Percentiles rank a stretch among this genome's conserved stretches.
These are phyloP conservation scores for Tylopilus plumbeoviolaceoides DNA, from an alignment of 768 basidiomycete genomes.

Conservation along the genomic window DNA sequence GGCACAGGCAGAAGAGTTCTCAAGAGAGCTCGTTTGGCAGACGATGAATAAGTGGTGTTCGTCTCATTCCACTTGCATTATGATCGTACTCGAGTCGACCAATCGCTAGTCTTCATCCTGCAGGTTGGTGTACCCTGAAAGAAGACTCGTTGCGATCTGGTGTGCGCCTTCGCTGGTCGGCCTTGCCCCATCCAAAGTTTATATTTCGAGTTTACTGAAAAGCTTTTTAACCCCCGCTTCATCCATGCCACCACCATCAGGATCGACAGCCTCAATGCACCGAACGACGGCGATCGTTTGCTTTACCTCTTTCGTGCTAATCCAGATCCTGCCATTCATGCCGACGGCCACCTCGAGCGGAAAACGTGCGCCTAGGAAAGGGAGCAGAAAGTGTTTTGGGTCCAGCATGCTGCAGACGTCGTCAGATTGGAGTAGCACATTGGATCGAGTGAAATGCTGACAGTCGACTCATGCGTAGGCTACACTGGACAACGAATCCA, in stretches of 20 bases:
- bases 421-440: slow-evolving; percentile 4
- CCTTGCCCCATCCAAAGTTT: not conserved
- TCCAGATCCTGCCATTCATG: slow-evolving; percentile 89
- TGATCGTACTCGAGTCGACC: slow-evolving; percentile 2
- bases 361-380: slow-evolving; percentile 73
- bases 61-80: not conserved
- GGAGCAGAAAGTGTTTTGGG: slow-evolving; percentile 77
- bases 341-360: slow-evolving; percentile 89
- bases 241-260: slow-evolving; percentile 64
- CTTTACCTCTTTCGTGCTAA: slow-evolving; percentile 67
- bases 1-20: slow-evolving; percentile 55
- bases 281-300: slow-evolving; percentile 73
- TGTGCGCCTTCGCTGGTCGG: not conserved
- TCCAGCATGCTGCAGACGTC: slow-evolving; percentile 59
- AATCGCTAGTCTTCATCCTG: not conserved
- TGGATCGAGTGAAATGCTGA: slow-evolving; percentile 36
- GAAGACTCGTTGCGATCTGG: not conserved
- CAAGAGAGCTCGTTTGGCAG: slow-evolving; percentile 63
- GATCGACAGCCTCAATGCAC: slow-evolving; percentile 80
- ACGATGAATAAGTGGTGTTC: slow-evolving; percentile 51
- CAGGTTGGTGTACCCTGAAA: not conserved
- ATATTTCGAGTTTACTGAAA: slow-evolving; percentile 44
- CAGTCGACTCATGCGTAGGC: slow-evolving; percentile 83
- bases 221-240: slow-evolving; percentile 50
- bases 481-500: slow-evolving; percentile 79